Evolutionary conservation across 176 grass and related monocot genomes (phyloP).

Genomic region (Avena eriantha): DNA sequence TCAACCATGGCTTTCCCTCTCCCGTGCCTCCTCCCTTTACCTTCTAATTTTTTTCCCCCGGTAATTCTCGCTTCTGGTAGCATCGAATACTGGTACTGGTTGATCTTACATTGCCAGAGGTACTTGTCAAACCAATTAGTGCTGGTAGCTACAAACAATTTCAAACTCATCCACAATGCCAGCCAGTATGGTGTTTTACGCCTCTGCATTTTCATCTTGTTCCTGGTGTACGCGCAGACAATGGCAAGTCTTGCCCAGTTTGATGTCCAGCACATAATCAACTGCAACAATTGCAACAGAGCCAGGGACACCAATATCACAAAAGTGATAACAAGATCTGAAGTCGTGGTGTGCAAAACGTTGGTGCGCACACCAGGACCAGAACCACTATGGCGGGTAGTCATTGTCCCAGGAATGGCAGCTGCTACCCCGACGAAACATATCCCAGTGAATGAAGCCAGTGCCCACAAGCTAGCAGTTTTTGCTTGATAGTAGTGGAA

Average conservation of each 20-base stretch:
- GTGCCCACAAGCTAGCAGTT: background rate
- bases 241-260: constrained; percentile 6
- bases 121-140: too few relatives aligned
- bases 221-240: background rate
- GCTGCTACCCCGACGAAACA: constrained; percentile 12
- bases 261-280: constrained; percentile 32
- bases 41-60: too few relatives aligned
- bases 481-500: constrained; percentile 14
- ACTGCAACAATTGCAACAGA: constrained; percentile 11
- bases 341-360: background rate
- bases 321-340: background rate
- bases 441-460: constrained; percentile 13
- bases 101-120: too few relatives aligned
- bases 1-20: too few relatives aligned
- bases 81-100: too few relatives aligned
- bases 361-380: too few relatives aligned
- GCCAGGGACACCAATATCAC: constrained; percentile 25
- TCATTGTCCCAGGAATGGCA: constrained; percentile 11
- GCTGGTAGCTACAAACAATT: too few relatives aligned
- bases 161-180: too few relatives aligned
- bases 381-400: background rate
- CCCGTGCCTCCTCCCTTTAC: too few relatives aligned
- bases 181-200: too few relatives aligned
- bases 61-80: too few relatives aligned
- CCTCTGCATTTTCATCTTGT: too few relatives aligned